phyloP scores from a whole-genome alignment of 1,284 basidiomycete genomes.

The Fomitopsis schrenkii region DNA sequence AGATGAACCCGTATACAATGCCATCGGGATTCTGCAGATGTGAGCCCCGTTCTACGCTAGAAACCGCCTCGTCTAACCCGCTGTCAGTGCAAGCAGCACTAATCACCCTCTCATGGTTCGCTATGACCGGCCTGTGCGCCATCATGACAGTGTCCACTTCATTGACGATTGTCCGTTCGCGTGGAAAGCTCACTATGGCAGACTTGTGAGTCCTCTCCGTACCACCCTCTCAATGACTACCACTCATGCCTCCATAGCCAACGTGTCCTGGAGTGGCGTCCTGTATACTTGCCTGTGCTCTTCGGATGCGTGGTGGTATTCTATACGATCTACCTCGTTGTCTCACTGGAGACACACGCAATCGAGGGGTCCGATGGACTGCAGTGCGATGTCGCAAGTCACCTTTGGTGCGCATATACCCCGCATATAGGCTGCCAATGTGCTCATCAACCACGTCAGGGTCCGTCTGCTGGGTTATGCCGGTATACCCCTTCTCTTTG shows the following conservation, averaged over 20 bases:
- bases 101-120: conserved; percentile 41
- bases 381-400: conserved; percentile 49
- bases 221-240: neutral
- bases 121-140: conserved; percentile 47
- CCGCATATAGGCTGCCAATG: neutral
- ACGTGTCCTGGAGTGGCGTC: conserved; percentile 29
- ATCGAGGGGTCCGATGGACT: conserved; percentile 44
- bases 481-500: conserved; percentile 47
- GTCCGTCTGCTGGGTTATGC: conserved; percentile 57
- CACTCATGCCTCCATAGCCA: conserved; percentile 8
- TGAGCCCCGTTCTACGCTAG: conserved; percentile 23
- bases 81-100: conserved; percentile 43
- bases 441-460: conserved; percentile 33
- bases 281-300: conserved; percentile 30
- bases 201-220: conserved; percentile 23
- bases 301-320: conserved; percentile 45
- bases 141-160: conserved; percentile 48
- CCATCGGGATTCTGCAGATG: conserved; percentile 53
- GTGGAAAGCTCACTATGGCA: conserved; percentile 29
- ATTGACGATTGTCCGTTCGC: conserved; percentile 43
- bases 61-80: neutral
- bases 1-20: conserved; percentile 57
- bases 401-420: conserved; percentile 43
- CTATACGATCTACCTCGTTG: conserved; percentile 37
- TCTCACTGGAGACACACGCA: conserved; percentile 41